Evolutionary conservation across 106 monocot species (phyloP), one percentile per base, ranked within the genome.

Genomic region (Dendrobium officinale): DNA sequence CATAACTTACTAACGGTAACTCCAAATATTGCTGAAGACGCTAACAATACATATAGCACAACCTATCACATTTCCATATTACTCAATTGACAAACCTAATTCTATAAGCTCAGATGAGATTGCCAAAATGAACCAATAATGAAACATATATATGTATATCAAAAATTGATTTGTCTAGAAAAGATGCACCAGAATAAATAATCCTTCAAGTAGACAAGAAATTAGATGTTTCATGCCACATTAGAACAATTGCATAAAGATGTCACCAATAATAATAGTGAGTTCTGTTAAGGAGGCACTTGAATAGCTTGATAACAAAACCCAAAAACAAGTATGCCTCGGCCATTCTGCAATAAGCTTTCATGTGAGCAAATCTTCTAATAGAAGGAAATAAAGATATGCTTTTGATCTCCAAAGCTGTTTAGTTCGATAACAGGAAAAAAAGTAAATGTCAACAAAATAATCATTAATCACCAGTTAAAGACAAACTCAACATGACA

Each of bases 291-390:
- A 80, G 64, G 81, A 81, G 48, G 77, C 67, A 74, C 22, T 72
- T 79, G 82, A 68, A 86, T 82, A 67, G 81, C 74, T 88, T 80
- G 68, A 79, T 75, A 85, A 77, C 19, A 85, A 85, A 79, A 76
- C 82, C 79, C 88, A 80, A 67, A 75, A 72, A 55, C 18, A 88
- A 78, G 26, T 78, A 86, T 83, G 77, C 83, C 87, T 84, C 61
- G 80, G 75, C 73, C 55, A 43, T 67, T 90, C 85, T 82, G 90
- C 84, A 86, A 82, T 75, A 87, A 91, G 81, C 80, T 88, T 74
- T 84, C 90, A 84, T 49, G 72, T 77, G 26, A 77, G 73, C 29
- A 88, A 51, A 67, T 79, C 81, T 77, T 83, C 11, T 33, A 80
- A 79, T 75, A 81, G 67, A 81, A 83, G 75, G 73, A 70, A 70